A percentile compares a stretch with the other conserved stretches of the same genome.
phyloP scores from a whole-genome alignment of 441 rosid species.

The Gossypium lobatum region DNA sequence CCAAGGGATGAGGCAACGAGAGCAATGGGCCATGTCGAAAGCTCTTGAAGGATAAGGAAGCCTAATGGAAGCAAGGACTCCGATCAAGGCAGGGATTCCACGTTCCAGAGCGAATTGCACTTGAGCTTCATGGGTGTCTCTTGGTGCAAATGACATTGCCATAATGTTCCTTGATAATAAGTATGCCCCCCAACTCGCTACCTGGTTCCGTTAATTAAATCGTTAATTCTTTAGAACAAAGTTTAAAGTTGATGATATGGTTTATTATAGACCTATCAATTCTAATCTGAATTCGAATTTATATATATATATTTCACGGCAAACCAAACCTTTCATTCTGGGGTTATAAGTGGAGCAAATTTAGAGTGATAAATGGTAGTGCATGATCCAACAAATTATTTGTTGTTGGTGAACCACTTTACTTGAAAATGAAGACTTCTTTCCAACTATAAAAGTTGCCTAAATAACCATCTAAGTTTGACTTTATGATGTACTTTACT shows the following conservation, averaged over 20 bases:
- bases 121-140: conserved; percentile 67
- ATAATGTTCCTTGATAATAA: conserved; percentile 50
- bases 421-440: conserved; percentile 9
- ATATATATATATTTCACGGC: too few species aligned
- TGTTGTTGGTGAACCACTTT: conserved; percentile 21
- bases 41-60: conserved; percentile 67
- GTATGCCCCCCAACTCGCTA: conserved; percentile 75
- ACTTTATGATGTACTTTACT: neutral
- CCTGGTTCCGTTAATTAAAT: conserved; percentile 25
- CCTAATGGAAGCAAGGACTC: conserved; percentile 60
- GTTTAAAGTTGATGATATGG: too few species aligned
- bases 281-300: too few species aligned
- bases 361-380: too few species aligned
- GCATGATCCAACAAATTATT: neutral
- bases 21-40: conserved; percentile 72
- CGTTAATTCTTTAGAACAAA: too few species aligned
- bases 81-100: conserved; percentile 70
- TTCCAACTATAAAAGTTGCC: neutral
- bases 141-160: conserved; percentile 63
- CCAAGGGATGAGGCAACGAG: conserved; percentile 79
- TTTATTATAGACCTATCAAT: too few species aligned
- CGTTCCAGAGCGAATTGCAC: conserved; percentile 70
- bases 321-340: too few species aligned
- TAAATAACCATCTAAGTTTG: neutral
- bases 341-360: too few species aligned